These are phyloP conservation scores for Chaetomium sp. DNA, from an alignment of 2,329 filamentous ascomycete species.

Conservation along the genomic window DNA sequence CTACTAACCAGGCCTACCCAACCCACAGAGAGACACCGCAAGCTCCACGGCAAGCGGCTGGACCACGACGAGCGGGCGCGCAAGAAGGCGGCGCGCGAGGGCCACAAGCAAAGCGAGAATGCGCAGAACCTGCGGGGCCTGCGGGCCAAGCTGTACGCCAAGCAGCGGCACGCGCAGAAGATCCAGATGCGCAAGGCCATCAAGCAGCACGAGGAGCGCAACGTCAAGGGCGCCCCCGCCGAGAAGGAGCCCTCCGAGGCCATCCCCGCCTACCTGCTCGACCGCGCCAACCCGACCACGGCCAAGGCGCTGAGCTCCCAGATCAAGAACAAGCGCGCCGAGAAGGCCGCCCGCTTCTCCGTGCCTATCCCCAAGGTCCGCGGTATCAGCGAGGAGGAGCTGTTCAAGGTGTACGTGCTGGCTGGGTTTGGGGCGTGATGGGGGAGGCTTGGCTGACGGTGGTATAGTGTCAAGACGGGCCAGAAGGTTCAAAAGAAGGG, in stretches of 20 bases:
- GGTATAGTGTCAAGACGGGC: slow-evolving; percentile 83
- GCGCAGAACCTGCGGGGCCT: slow-evolving; percentile 92
- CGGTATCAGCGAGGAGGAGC: slow-evolving; percentile 92
- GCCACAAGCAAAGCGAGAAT: slow-evolving; percentile 83
- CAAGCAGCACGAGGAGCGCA: slow-evolving; percentile 92
- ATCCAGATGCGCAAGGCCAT: slow-evolving; percentile 96
- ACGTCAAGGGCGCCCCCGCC: slow-evolving; percentile 81
- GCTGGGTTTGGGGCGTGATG: background rate
- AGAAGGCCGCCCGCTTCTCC: slow-evolving; percentile 90
- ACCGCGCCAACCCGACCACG: slow-evolving; percentile 61
- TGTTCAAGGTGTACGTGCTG: slow-evolving; percentile 65
- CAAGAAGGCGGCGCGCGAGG: slow-evolving; percentile 85
- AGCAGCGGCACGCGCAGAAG: slow-evolving; percentile 96
- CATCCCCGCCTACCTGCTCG: slow-evolving; percentile 89
- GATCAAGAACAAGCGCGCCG: slow-evolving; percentile 93
- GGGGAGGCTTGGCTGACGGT: slow-evolving; percentile 23
- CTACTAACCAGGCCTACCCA: slow-evolving; percentile 29
- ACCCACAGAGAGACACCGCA: slow-evolving; percentile 35
- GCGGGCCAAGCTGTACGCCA: slow-evolving; percentile 87
- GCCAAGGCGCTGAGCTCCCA: slow-evolving; percentile 58
- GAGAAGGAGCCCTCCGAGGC: slow-evolving; percentile 79
- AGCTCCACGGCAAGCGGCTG: slow-evolving; percentile 51
- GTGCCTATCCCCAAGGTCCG: slow-evolving; percentile 93
- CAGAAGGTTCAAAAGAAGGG: slow-evolving; percentile 88
- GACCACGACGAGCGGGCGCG: slow-evolving; percentile 88